Evolutionary conservation across 306 rosid genomes (phyloP), one percentile per base, ranked within the genome.

Genomic region (Coriaria nepalensis): DNA sequence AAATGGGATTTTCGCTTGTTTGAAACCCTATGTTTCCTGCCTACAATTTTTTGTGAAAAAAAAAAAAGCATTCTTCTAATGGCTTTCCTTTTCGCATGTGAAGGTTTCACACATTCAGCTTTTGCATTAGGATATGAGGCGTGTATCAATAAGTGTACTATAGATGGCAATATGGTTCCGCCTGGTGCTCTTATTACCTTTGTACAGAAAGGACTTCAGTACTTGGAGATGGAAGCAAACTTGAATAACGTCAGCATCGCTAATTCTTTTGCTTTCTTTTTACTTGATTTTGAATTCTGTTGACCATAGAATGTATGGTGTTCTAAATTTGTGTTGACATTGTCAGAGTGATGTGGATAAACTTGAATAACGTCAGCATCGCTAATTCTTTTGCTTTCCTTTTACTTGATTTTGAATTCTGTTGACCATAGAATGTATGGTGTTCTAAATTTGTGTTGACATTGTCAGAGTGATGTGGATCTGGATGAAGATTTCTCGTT

Each of bases 311-410:
- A 64, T 65, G 58, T 62, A 62, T 73, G 69, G 70, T 81, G 77
- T 79, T 66, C 75, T 68, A 53, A 63, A 58, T 77, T 65, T 78
- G 68, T 66, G 75, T 80, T 77, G 73, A n/a, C n/a, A n/a, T n/a
- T n/a, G n/a, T n/a, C n/a, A n/a, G n/a, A n/a, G 97, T 84, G 80
- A 84, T 84, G 97, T 95, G 84, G 65, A 95, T 84, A 48, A 90
- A 90, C 78, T 68, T 90, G 84, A 90, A 74, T 75, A 81, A 81
- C 79, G 95, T 90, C 70, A 90, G 94, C 66, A 74, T 63, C 52
- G 57, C 43, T 56, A 45, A 34, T 50, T 59, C 52, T 60, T 62
- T 52, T 53, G 45, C 60, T 39, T 32, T 61, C 47, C 46, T 15
- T 53, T 58, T 61, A 62, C 69, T 40, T 37, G 6, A 43, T 49